Evolutionary conservation across 805 yeast species (phyloP).

Genomic region (Pichia phayaonensis): DNA sequence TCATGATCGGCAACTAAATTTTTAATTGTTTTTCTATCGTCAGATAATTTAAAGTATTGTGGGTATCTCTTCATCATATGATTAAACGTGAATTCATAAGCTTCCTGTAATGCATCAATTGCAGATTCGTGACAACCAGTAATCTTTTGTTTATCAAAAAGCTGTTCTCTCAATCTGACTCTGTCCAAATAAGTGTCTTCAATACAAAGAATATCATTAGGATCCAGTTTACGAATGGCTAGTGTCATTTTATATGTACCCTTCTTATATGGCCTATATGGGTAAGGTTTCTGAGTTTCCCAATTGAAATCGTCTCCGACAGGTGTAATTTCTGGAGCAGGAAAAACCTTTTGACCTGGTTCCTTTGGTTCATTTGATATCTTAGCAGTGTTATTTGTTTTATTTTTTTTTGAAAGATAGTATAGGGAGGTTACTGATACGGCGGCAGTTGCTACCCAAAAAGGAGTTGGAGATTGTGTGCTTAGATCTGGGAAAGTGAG

Average conservation of each 20-base stretch:
- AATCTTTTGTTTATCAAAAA: constrained; percentile 2
- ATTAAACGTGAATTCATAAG: constrained; percentile 12
- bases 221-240: constrained; percentile 44
- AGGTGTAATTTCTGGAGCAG: constrained; percentile 22
- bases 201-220: constrained; percentile 51
- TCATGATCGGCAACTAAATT: constrained; percentile 36
- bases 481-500: not conserved
- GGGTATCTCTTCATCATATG: constrained; percentile 47
- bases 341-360: not conserved
- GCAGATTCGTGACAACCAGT: constrained; percentile 22
- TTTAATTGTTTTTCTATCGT: constrained; percentile 18
- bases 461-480: not conserved
- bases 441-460: not conserved
- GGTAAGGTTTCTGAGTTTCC: constrained; percentile 34
- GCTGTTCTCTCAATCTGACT: constrained; percentile 32
- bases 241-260: constrained; percentile 51
- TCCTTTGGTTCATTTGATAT: not conserved
- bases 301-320: constrained; percentile 36
- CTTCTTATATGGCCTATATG: constrained; percentile 40
- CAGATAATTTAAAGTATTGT: constrained; percentile 33
- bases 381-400: not conserved
- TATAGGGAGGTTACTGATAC: not conserved
- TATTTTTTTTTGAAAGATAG: not conserved
- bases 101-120: constrained; percentile 36
- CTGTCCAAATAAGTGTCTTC: constrained; percentile 50